These are phyloP conservation scores for Chlorella sp. DNA, from an alignment of 139 green algal species.

Conservation along the genomic window DNA sequence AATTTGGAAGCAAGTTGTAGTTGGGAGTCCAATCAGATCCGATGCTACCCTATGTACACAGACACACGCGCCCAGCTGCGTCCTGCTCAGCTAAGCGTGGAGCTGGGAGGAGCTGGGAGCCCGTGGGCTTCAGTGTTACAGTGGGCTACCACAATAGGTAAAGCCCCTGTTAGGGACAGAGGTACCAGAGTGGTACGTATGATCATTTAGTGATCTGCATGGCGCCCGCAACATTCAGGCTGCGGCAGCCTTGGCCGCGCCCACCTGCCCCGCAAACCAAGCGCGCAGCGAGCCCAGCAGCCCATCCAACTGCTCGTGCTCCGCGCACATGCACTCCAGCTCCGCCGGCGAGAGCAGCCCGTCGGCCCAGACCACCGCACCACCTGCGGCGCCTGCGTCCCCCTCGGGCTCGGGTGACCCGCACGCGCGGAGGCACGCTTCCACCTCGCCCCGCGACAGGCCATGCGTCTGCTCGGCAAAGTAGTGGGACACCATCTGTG, in stretches of 20 bases:
- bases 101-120: too few relatives aligned
- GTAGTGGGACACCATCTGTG: slow-evolving; percentile 31
- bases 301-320: slow-evolving; percentile 22
- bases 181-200: too few relatives aligned
- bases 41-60: too few relatives aligned
- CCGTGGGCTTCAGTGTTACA: neutral
- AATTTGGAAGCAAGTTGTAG: too few relatives aligned
- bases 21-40: too few relatives aligned
- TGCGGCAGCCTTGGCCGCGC: too few relatives aligned
- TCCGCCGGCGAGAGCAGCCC: slow-evolving; percentile 23
- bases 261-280: neutral
- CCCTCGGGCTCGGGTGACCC: neutral
- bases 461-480: slow-evolving; percentile 9
- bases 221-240: too few relatives aligned
- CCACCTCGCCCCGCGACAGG: neutral
- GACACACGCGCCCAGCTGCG: too few relatives aligned
- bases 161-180: too few relatives aligned
- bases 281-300: slow-evolving; percentile 17
- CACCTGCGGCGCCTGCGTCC: neutral
- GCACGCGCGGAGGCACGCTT: neutral
- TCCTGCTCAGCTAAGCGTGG: too few relatives aligned
- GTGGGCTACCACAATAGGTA: neutral
- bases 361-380: slow-evolving; percentile 7
- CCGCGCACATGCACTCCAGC: slow-evolving; percentile 39
- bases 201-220: too few relatives aligned